Percentiles rank a stretch among this genome's conserved stretches.
phyloP scores from a whole-genome alignment of 2,329 filamentous ascomycete species.

The Cladosporium sp. region DNA sequence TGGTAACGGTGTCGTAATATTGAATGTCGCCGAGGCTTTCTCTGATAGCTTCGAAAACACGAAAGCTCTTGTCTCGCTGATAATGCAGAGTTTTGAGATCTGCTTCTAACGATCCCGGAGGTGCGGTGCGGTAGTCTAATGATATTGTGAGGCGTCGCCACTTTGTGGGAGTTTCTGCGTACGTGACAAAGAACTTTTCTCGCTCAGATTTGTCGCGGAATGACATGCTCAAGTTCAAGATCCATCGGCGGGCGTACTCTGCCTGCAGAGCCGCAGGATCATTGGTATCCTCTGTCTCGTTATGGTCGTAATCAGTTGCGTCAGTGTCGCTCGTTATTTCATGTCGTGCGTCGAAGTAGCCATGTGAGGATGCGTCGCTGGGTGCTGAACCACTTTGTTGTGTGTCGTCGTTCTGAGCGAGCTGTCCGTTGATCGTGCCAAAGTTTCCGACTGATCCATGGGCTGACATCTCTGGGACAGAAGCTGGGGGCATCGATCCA shows the following conservation, averaged over 20 bases:
- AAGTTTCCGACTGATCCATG: constrained; percentile 3
- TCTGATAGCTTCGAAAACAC: constrained; percentile 91
- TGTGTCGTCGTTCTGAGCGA: not conserved
- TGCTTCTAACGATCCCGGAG: constrained; percentile 75
- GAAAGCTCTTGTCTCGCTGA: constrained; percentile 86
- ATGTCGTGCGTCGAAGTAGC: constrained; percentile 5
- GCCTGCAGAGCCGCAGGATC: constrained; percentile 65
- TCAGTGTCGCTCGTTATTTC: constrained; percentile 16
- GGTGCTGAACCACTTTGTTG: not conserved
- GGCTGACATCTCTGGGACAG: constrained; percentile 33
- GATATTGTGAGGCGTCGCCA: constrained; percentile 92
- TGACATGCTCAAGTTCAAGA: constrained; percentile 96
- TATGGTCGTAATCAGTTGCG: constrained; percentile 24
- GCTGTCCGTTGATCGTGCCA: not conserved
- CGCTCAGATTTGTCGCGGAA: constrained; percentile 88
- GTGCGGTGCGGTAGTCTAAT: constrained; percentile 81
- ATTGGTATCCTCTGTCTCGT: constrained; percentile 31
- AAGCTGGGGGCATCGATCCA: constrained; percentile 34
- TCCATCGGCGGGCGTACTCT: constrained; percentile 81
- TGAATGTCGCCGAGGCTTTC: constrained; percentile 90
- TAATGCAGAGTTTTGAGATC: constrained; percentile 74
- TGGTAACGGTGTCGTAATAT: constrained; percentile 94
- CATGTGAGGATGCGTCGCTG: constrained; percentile 5
- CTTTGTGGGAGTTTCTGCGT: constrained; percentile 69
- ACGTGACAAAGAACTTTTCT: constrained; percentile 98